Percentiles rank a stretch among this genome's conserved stretches.
Conservation (phyloP, 352 stramenopile genomes). For the Globisporangium abappressorium region DNA sequence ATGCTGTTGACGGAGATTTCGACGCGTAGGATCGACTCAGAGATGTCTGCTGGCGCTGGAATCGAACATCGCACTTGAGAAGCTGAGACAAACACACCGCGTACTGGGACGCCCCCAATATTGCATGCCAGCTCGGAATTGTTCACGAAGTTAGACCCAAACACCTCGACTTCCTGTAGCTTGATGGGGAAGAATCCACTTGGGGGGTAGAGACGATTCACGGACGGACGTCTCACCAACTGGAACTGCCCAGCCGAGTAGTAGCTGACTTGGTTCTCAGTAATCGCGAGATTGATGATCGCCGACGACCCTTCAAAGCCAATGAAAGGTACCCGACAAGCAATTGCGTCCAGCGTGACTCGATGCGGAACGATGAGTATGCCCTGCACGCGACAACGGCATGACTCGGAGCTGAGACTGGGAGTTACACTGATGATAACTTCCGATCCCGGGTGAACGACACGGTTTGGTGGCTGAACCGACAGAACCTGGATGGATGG, state of each 20-base stretch:
- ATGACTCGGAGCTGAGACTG: background rate
- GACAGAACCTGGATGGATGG: background rate
- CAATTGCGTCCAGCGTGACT: background rate
- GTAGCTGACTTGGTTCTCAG: conserved; percentile 2
- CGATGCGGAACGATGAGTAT: conserved; percentile 4
- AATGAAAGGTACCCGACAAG: conserved; percentile 7
- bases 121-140: conserved; percentile 4
- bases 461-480: background rate
- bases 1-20: conserved; percentile 7
- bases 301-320: background rate
- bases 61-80: conserved; percentile 6
- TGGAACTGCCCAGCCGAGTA: conserved; percentile 4
- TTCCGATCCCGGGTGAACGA: conserved; percentile 8
- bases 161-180: conserved; percentile 8
- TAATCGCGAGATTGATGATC: background rate
- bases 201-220: conserved; percentile 6
- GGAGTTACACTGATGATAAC: background rate
- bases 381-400: background rate
- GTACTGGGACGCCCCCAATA: background rate
- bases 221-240: conserved; percentile 2
- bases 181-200: conserved; percentile 7
- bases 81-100: conserved; percentile 1
- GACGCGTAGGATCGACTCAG: background rate
- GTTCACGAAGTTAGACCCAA: conserved; percentile 9
- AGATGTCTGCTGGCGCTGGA: background rate